Base-by-base conservation (phyloP, 2,329 filamentous ascomycete genomes). In the Ophiosphaerella korrae region DNA sequence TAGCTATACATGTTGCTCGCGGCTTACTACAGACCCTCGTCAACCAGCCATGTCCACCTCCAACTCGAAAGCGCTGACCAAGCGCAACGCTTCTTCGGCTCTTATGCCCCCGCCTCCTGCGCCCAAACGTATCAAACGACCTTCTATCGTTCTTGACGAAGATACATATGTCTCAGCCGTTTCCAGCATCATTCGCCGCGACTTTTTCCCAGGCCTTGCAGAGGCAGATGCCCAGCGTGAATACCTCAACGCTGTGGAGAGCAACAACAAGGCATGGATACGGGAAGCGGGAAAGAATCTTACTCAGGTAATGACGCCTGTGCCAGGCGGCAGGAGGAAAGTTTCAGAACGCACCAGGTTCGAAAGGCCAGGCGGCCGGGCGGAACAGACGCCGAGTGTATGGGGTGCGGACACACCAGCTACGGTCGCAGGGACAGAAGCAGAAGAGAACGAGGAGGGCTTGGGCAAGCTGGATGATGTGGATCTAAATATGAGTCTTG, bases 181-280 rank as follows among this genome's bases (percentile, higher is more conserved):
- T 24, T 96, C 92, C 0, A 88, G 94, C 62, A 97, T 99, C 69
- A 96, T 99, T 57, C 90, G 91, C 8, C 87, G 94, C 59, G 94
- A 99, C 79, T 99, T 96, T 79, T 99, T 97, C 67, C 94, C 94
- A 0, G 94, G 93, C 0, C 81, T 99, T 0, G 78, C 92, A 4
- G 92, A 97, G 71, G 87, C 87, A 12, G 87, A 96, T 64, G 88
- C 88, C 0, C 92, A 97, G 72, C 87, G 92, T 70, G 94, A 99
- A 65, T 97, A 97, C 63, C 80, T 99, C 26, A 88, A 95, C 66
- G 94, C 94, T 0, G 77, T 97, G 7, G 92, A 96, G 7, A 96
- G 92, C 13, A 88, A 88, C 50, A 87, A 99, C 74, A 78, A 83
- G 43, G 82, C 84, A 60, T 97, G 94, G 93, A 97, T 97, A 57